Base-by-base conservation (phyloP, 345 rosid genomes). In the Syzygium oleosum region DNA sequence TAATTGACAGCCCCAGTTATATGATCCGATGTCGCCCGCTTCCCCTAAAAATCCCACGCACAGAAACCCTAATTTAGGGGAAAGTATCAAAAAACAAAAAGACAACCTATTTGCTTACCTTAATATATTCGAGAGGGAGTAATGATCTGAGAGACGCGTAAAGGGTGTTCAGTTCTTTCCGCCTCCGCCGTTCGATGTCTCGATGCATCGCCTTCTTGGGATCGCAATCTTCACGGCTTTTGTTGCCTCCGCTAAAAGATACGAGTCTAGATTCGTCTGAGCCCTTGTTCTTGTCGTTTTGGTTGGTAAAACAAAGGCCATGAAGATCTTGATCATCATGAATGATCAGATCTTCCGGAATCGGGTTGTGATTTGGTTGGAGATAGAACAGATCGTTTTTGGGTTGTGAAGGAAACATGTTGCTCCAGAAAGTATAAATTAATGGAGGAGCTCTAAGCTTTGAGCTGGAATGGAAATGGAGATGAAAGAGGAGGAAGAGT, bases 11-110 rank as follows among this genome's bases (percentile, higher is more conserved):
- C 97, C 90, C 92, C 98, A 65, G 92, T 86, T 90, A 95, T 93
- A 58, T 93, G 97, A 92, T 96, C 99, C 22, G 98, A 94, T 86
- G 91, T 91, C n/a, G 98, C 94, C 14, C 99, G 94, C 90, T 94
- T 96, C 90, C 98, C 99, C 99, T 97, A 90, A 46, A 58, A 90
- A 12, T 31, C 59, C 53, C 63, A 52, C 38, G 29, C 3, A 87
- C 38, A 49, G 23, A 52, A 63, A 84, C 61, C 52, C 78, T 51
- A 84, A 59, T 49, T 54, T 38, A 68, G 38, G 27, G 78, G 21
- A 29, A 86, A 77, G 34, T 31, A 51, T 51, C 43, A 53, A 78
- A 41, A 41, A 52, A 49, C 49, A 54, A 29, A 56, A n/a, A 85
- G 86, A 85, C 4, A 43, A 53, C 63, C 25, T 38, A 43, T 17